Conservation (phyloP, 1,139 yeast genomes). For the Geotrichum reessii region DNA sequence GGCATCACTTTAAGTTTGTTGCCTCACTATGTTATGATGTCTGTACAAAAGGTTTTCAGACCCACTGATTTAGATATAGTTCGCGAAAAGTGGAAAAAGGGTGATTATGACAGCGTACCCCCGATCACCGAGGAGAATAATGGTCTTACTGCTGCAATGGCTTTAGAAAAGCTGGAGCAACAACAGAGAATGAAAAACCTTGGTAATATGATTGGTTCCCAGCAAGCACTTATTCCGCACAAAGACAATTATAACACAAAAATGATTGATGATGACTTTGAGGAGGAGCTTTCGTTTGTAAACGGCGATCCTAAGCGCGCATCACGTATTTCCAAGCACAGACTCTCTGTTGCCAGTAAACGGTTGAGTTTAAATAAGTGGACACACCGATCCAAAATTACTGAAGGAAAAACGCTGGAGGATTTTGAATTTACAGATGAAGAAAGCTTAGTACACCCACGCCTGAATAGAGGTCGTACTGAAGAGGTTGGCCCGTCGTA, state of each 20-base stretch:
- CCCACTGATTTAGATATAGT: conserved; percentile 84
- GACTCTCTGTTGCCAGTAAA: conserved; percentile 1
- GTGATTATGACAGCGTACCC: conserved; percentile 23
- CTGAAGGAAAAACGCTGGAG: conserved; percentile 8
- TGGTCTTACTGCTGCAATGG: conserved; percentile 18
- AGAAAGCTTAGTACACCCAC: conserved; percentile 1
- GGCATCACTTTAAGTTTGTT: conserved; percentile 67
- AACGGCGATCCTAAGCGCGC: not conserved
- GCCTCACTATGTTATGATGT: conserved; percentile 69
- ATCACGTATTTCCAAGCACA: not conserved
- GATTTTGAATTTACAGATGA: conserved; percentile 11
- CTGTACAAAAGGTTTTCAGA: conserved; percentile 51
- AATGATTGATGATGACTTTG: not conserved
- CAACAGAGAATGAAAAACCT: not conserved
- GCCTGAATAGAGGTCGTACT: not conserved
- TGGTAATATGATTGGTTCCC: conserved; percentile 2
- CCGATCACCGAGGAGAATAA: conserved; percentile 15
- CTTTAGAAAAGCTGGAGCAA: conserved; percentile 14
- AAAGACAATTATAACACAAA: not conserved
- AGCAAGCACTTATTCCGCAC: conserved; percentile 4
- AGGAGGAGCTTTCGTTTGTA: not conserved
- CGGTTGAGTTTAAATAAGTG: not conserved
- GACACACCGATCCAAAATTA: not conserved
- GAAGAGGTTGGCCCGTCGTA: not conserved
- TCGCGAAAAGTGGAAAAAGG: conserved; percentile 49